A percentile compares a stretch with the other conserved stretches of the same genome.
These are phyloP conservation scores for Cryomyces minteri DNA, from an alignment of 495 filamentous ascomycete genomes.

Conservation along the genomic window DNA sequence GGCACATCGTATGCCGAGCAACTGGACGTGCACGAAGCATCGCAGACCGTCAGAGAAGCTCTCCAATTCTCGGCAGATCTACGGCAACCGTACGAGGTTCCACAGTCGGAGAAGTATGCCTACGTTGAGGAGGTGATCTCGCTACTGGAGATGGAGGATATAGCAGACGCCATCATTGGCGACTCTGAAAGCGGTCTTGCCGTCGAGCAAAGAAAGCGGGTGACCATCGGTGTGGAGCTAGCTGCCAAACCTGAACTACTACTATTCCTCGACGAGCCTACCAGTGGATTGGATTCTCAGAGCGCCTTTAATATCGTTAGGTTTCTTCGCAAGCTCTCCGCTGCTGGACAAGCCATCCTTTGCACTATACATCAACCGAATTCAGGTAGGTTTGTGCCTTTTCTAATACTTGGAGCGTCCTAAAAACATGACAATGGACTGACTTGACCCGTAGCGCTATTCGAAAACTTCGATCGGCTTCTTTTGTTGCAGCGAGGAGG, in stretches of 20 bases:
- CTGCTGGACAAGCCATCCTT: constrained; percentile 70
- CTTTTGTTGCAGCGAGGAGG: constrained; percentile 48
- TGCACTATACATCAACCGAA: constrained; percentile 90
- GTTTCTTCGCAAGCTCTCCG: constrained; percentile 70
- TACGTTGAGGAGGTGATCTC: constrained; percentile 74
- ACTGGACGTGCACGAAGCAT: constrained; percentile 60
- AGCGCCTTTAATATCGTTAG: constrained; percentile 78
- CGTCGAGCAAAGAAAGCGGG: constrained; percentile 79
- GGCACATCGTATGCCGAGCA: constrained; percentile 72
- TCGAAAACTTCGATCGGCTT: constrained; percentile 61
- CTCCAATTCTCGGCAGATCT: constrained; percentile 69
- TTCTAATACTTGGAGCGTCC: too few relatives aligned
- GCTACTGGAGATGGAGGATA: constrained; percentile 63
- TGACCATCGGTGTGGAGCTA: constrained; percentile 79
- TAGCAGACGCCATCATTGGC: constrained; percentile 75
- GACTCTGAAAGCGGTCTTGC: constrained; percentile 58
- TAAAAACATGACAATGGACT: too few relatives aligned
- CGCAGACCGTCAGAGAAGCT: constrained; percentile 68
- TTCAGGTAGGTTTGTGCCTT: constrained; percentile 14
- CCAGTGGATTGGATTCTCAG: constrained; percentile 71
- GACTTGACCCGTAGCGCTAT: constrained; percentile 31
- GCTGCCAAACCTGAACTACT: constrained; percentile 73
- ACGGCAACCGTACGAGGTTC: constrained; percentile 52
- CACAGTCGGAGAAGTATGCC: constrained; percentile 53
- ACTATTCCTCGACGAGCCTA: constrained; percentile 82